A percentile compares a stretch with the other conserved stretches of the same genome.
Conservation (phyloP, 345 rosid genomes). For the Populus alba region DNA sequence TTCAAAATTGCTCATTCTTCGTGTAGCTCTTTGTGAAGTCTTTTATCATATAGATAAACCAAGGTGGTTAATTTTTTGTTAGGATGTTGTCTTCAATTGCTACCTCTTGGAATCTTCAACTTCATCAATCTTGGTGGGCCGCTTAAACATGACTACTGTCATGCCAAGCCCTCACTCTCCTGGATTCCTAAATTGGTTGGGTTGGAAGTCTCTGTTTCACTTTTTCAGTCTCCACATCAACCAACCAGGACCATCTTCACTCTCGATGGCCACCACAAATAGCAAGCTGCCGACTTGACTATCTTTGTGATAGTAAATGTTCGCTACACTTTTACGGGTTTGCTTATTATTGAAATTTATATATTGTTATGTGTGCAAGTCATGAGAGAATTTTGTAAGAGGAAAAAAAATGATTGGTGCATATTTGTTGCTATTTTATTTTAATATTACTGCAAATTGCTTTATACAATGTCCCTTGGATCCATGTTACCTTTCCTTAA, state of each 20-base stretch:
- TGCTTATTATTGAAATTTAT: too few relatives aligned
- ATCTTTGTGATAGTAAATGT: too few relatives aligned
- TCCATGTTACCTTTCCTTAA: conserved; percentile 37
- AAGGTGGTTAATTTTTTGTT: background rate
- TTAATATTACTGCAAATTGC: background rate
- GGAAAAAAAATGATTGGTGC: background rate
- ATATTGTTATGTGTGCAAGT: too few relatives aligned
- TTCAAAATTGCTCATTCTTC: background rate
- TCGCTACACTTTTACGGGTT: too few relatives aligned
- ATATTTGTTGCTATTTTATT: background rate
- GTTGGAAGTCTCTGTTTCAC: background rate
- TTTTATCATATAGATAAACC: background rate
- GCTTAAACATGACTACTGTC: background rate
- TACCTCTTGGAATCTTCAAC: too few relatives aligned
- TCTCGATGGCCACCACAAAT: background rate
- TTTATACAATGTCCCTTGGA: background rate
- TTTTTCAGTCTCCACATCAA: background rate
- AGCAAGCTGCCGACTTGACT: too few relatives aligned
- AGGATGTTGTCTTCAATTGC: background rate
- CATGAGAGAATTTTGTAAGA: too few relatives aligned
- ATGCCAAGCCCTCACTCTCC: background rate
- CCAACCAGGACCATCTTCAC: background rate
- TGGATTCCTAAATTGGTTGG: background rate
- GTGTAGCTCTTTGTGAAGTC: background rate
- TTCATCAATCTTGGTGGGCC: too few relatives aligned